A percentile compares a stretch with the other conserved stretches of the same genome.
Evolutionary conservation across 768 basidiomycete species (phyloP).

Genomic region (Galerina sulciceps): DNA sequence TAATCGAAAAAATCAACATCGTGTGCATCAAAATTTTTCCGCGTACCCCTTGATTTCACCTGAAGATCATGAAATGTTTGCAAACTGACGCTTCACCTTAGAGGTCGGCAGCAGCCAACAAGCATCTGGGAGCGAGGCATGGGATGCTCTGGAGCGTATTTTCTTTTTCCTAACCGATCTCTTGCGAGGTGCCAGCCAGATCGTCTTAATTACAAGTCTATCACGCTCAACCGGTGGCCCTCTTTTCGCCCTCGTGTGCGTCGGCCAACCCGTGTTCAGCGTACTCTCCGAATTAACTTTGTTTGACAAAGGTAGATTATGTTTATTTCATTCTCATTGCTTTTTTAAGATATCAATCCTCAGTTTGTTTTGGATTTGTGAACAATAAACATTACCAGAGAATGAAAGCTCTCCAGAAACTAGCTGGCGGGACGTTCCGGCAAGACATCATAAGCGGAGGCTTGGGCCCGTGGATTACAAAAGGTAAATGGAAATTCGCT

Average conservation of each 20-base stretch:
- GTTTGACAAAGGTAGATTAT: conserved; percentile 32
- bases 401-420: conserved; percentile 31
- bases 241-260: conserved; percentile 37
- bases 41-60: too few species aligned
- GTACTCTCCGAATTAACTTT: conserved; percentile 20
- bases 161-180: conserved; percentile 22
- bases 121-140: conserved; percentile 23
- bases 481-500: conserved; percentile 24
- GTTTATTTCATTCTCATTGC: neutral
- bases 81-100: conserved; percentile 8
- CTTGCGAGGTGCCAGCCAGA: conserved; percentile 29
- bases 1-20: too few species aligned
- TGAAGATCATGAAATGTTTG: neutral
- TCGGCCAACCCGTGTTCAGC: conserved; percentile 32
- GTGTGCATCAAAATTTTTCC: too few species aligned
- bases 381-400: conserved; percentile 32
- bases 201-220: conserved; percentile 33
- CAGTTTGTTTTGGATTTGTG: conserved; percentile 33
- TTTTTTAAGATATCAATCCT: neutral
- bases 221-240: conserved; percentile 36
- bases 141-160: conserved; percentile 29
- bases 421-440: conserved; percentile 31
- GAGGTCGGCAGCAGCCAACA: conserved; percentile 23
- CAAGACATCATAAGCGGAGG: conserved; percentile 44
- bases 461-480: conserved; percentile 33